A percentile compares a stretch with the other conserved stretches of the same genome.
Evolutionary conservation across 2,329 filamentous ascomycete genomes (phyloP).

Genomic region (Sclerotinia nivalis): DNA sequence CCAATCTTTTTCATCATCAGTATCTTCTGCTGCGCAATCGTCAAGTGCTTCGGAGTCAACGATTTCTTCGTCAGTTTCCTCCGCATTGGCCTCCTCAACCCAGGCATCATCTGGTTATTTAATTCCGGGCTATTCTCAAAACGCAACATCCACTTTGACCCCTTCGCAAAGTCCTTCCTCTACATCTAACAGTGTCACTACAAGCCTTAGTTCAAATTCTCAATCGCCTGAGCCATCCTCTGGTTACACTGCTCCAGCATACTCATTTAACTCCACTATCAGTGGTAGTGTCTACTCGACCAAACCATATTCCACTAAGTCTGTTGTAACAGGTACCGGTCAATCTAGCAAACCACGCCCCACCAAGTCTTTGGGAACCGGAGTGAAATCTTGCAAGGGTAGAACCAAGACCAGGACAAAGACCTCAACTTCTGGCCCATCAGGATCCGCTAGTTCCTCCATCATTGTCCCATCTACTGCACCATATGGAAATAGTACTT

Average conservation of each 20-base stretch:
- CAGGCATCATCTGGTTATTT: conserved; percentile 1
- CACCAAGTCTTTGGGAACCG: conserved; percentile 2
- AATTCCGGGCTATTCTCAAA: background rate
- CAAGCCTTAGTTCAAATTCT: background rate
- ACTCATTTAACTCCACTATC: background rate
- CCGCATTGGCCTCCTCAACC: background rate
- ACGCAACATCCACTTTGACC: background rate
- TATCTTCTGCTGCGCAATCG: background rate
- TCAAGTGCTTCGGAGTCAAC: background rate
- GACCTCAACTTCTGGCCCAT: conserved; percentile 22
- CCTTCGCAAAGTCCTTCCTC: background rate
- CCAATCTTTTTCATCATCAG: conserved; percentile 8
- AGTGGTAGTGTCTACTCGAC: background rate
- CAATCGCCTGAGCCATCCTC: conserved; percentile 12
- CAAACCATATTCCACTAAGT: background rate
- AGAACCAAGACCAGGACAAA: conserved; percentile 21
- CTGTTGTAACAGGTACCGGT: background rate
- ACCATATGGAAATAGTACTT: conserved; percentile 20
- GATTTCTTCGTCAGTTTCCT: background rate
- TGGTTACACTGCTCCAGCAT: conserved; percentile 11
- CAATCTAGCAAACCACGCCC: conserved; percentile 1
- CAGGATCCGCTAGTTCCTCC: background rate
- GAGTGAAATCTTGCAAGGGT: background rate
- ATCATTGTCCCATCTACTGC: background rate
- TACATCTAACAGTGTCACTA: background rate